phyloP scores from a whole-genome alignment of 139 green algal genomes.

The Auxenochlorella protothecoides region DNA sequence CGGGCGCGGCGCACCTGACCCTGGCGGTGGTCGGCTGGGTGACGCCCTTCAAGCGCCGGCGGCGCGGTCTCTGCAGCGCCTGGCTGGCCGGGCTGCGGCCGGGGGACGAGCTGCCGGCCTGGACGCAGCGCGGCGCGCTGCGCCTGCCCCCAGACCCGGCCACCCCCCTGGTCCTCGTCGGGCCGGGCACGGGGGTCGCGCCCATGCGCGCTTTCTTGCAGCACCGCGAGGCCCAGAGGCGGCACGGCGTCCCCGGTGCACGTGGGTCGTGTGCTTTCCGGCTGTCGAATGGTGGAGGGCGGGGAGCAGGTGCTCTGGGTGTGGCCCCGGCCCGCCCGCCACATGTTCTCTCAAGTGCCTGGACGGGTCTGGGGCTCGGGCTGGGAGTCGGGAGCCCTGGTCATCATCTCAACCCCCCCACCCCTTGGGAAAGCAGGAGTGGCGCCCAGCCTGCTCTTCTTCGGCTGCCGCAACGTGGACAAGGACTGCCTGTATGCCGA shows the following conservation, averaged over 20 bases:
- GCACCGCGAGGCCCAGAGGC: slow-evolving; percentile 32
- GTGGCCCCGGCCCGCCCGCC: not conserved
- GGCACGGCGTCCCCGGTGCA: not conserved
- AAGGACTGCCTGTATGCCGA: slow-evolving; percentile 73
- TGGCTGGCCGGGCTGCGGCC: slow-evolving; percentile 58
- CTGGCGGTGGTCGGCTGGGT: slow-evolving; percentile 72
- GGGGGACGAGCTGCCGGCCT: slow-evolving; percentile 42
- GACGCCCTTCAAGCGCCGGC: slow-evolving; percentile 30
- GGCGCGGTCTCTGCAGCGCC: slow-evolving; percentile 66
- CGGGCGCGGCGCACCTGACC: slow-evolving; percentile 46
- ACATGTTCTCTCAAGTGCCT: not conserved
- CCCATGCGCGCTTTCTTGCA: slow-evolving; percentile 76
- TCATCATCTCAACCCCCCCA: too few species aligned
- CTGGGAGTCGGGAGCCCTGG: not conserved
- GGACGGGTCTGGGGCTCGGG: not conserved
- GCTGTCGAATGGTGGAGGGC: too few species aligned
- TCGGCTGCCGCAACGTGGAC: slow-evolving; percentile 66
- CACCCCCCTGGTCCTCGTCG: slow-evolving; percentile 62
- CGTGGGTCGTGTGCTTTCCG: too few species aligned
- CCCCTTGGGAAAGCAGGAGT: too few species aligned
- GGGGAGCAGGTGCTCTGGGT: too few species aligned
- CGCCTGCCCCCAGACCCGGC: slow-evolving; percentile 29
- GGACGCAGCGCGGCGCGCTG: slow-evolving; percentile 62
- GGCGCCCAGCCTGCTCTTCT: slow-evolving; percentile 58
- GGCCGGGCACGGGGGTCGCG: slow-evolving; percentile 74